Conservation (phyloP, 2,329 filamentous ascomycete species). For the Monosporascus sp. region DNA sequence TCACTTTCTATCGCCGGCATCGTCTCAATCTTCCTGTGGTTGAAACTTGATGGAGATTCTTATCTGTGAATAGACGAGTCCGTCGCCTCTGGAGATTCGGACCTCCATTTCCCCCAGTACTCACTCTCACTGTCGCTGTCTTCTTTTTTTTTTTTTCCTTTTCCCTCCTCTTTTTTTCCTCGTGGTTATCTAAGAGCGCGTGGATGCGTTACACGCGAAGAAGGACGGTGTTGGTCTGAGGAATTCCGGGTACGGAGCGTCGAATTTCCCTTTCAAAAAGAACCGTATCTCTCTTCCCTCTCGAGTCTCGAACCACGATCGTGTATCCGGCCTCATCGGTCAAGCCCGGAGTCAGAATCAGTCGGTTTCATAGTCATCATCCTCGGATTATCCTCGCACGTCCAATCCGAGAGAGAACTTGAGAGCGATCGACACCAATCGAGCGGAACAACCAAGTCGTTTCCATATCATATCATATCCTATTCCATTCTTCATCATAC, state of each 20-base stretch:
- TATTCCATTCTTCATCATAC: not conserved
- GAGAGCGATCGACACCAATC: not conserved
- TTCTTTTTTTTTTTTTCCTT: not conserved
- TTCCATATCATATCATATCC: not conserved
- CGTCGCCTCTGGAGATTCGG: not conserved
- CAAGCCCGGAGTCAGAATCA: not conserved
- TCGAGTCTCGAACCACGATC: not conserved
- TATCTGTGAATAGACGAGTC: not conserved
- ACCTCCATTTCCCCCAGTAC: not conserved
- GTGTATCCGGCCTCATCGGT: not conserved
- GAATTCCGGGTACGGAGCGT: not conserved
- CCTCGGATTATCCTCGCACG: too few relatives aligned
- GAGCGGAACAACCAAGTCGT: not conserved
- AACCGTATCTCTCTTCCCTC: not conserved
- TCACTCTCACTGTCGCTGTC: not conserved
- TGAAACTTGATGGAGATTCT: not conserved
- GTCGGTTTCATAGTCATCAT: not conserved
- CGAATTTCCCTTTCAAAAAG: not conserved
- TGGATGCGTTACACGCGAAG: not conserved
- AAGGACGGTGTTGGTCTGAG: not conserved
- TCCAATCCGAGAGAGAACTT: too few relatives aligned
- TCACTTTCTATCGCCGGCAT: not conserved
- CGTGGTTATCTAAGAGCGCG: not conserved
- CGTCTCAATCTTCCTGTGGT: not conserved
- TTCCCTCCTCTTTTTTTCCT: not conserved